These are phyloP conservation scores for Halenospora varia DNA, from an alignment of 495 filamentous ascomycete species.

Conservation along the genomic window DNA sequence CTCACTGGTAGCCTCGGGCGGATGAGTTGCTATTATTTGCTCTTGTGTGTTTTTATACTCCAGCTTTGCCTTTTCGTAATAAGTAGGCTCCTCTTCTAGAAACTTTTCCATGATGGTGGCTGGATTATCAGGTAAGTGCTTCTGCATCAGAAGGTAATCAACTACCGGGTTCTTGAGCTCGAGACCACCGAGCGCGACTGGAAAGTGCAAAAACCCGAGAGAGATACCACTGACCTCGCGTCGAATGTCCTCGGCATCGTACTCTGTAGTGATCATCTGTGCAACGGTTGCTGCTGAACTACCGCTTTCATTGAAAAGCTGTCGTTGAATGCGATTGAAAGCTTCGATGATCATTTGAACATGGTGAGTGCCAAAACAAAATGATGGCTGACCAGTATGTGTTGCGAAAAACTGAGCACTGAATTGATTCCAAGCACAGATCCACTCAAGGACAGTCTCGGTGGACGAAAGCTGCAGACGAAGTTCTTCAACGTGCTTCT, in stretches of 20 bases:
- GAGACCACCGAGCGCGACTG: background rate
- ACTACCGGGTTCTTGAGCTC: background rate
- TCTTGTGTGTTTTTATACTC: background rate
- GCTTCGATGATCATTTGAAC: too few species aligned
- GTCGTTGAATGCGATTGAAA: too few species aligned
- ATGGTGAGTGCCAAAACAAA: too few species aligned
- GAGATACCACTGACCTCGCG: background rate
- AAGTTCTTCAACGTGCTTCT: conserved; percentile 57
- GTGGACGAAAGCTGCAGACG: conserved; percentile 50
- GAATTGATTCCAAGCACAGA: too few species aligned
- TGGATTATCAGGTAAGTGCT: background rate
- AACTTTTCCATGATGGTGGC: background rate
- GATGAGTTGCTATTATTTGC: conserved; percentile 5
- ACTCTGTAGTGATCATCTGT: too few species aligned
- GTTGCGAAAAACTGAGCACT: too few species aligned
- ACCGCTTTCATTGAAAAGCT: too few species aligned
- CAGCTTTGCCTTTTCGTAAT: background rate
- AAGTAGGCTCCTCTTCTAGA: background rate
- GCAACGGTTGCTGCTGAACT: too few species aligned
- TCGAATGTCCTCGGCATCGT: background rate
- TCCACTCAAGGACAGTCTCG: too few species aligned
- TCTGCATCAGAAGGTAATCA: background rate
- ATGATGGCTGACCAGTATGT: too few species aligned
- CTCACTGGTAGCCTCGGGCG: too few species aligned
- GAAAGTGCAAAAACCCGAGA: background rate